Conservation (phyloP, 2,329 filamentous ascomycete genomes). For the Aspergillus sp. region DNA sequence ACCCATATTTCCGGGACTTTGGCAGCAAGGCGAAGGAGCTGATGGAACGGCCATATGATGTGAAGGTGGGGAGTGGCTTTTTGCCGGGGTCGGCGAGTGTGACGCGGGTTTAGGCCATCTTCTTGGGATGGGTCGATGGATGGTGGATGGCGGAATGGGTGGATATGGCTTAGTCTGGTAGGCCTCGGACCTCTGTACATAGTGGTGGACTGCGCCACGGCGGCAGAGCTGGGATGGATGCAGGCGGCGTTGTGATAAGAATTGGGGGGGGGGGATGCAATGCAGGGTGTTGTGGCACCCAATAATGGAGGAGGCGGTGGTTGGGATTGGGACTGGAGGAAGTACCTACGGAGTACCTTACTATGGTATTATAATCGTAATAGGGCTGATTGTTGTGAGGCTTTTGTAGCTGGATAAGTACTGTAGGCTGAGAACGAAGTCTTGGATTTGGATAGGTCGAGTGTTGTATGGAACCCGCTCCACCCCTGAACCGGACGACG, state of each 20-base stretch:
- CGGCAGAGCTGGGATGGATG: not conserved
- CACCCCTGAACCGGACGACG: not conserved
- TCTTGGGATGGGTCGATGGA: not conserved
- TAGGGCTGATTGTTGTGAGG: not conserved
- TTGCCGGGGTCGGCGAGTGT: conserved; percentile 19
- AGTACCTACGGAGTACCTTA: too few species aligned
- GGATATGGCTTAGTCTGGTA: not conserved
- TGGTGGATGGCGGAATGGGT: not conserved
- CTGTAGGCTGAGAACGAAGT: not conserved
- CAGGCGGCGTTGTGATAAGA: not conserved
- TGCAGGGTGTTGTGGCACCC: not conserved
- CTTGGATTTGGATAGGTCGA: not conserved
- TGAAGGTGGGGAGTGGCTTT: conserved; percentile 20
- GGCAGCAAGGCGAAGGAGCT: conserved; percentile 14
- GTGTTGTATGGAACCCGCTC: too few species aligned
- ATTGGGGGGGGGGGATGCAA: not conserved
- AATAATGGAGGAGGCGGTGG: not conserved
- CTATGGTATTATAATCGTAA: not conserved
- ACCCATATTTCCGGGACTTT: conserved; percentile 24
- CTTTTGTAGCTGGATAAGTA: too few species aligned
- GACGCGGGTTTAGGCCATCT: conserved; percentile 17
- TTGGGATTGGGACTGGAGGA: not conserved
- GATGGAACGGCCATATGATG: conserved; percentile 22
- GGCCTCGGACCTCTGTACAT: not conserved
- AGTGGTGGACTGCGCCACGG: too few species aligned